Evolutionary conservation across 176 grass and related monocot species (phyloP), one percentile per base, ranked within the genome.

Genomic region (Eleusine indica): DNA sequence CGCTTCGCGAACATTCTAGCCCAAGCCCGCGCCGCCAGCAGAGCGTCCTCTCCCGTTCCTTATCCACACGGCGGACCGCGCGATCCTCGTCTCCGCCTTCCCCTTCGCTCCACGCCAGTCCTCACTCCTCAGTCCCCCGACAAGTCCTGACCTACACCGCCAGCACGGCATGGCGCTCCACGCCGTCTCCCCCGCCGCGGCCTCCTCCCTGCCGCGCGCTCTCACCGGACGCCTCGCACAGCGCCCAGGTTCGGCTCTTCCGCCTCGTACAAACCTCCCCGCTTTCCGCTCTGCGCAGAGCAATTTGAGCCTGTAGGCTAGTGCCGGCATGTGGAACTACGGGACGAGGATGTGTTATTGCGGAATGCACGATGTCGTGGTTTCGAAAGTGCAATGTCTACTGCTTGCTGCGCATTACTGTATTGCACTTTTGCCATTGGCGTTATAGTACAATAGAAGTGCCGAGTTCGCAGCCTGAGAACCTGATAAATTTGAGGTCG

Each of bases 121-220:
- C 32, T 35, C 32, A 25, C 25, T 25, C 32, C 32, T 35, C 32
- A 35, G 32, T 21, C 18, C 2, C 15, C 22, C 51, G 19, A 25
- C 25, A 25, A 4, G 38, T 18, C 4, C 17, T 7, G 19, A 25
- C 57, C 7, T 7, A 13, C 9, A 4, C 4, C 56, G 18, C 58
- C 78, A 10, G 28, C 4, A 25, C 61, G 86, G 70, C 79, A 89
- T 93, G 77, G 86, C 88, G 29, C 89, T 97, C 76, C 94, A 89
- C 79, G 68, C 81, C 74, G 87, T 92, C 66, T 92, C 82, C 74
- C 74, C 94, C 29, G 84, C 89, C 11, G 71, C 90, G 63, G 63
- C 88, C 46, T 81, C 66, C 69, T 66, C 85, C 73, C 76, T 40
- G 19, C 76, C 46, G 60, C 68, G 79, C 58, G 62, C 71, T 3